A percentile compares a stretch with the other conserved stretches of the same genome.
These are phyloP conservation scores for Claviceps africana DNA, from an alignment of 2,329 filamentous ascomycete species.

Conservation along the genomic window DNA sequence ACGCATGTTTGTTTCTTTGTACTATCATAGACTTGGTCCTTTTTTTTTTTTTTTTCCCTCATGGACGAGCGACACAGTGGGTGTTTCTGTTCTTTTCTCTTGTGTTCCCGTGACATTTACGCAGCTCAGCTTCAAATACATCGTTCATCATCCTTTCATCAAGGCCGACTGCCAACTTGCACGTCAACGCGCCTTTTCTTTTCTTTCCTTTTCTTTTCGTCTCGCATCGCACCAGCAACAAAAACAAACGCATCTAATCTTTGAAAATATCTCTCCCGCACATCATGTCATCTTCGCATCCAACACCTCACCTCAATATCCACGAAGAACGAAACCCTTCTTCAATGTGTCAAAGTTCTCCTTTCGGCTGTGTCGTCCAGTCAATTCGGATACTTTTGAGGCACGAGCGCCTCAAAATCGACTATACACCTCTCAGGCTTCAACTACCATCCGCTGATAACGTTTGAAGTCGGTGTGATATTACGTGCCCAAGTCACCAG, in stretches of 20 bases:
- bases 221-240: neutral
- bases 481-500: conserved; percentile 17
- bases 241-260: neutral
- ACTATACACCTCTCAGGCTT: neutral
- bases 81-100: neutral
- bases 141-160: neutral
- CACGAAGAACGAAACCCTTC: neutral
- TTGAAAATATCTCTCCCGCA: neutral
- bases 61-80: neutral
- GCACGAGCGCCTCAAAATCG: neutral
- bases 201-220: neutral
- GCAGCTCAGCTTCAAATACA: neutral
- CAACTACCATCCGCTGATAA: neutral
- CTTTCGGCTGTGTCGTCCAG: neutral
- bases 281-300: neutral
- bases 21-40: neutral
- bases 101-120: neutral
- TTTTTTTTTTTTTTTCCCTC: no score
- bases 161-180: neutral
- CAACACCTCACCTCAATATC: neutral
- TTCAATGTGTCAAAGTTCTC: neutral
- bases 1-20: neutral
- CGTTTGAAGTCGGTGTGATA: conserved; percentile 6
- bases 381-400: neutral
- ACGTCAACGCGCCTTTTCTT: neutral